Evolutionary conservation across 768 basidiomycete species (phyloP).

Genomic region (Pleurotus platypus): DNA sequence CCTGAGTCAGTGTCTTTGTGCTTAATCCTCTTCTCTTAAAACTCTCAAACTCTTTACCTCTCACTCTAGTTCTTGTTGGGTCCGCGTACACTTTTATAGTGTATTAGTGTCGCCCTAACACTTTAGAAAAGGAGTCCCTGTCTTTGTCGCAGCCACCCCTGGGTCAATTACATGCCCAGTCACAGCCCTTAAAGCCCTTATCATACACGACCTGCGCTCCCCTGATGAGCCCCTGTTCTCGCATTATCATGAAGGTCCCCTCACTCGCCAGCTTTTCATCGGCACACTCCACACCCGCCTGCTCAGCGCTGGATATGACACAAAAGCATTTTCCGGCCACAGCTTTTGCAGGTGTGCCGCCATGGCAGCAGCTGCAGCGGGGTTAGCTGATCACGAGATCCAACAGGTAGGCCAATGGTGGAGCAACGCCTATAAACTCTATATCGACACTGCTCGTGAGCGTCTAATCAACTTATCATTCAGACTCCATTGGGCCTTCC

Average conservation of each 20-base stretch:
- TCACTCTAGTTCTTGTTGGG: too few species aligned
- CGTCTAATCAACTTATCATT: background rate
- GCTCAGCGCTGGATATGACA: background rate
- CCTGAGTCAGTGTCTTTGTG: too few species aligned
- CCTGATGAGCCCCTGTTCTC: background rate
- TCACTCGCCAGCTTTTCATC: background rate
- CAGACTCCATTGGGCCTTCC: background rate
- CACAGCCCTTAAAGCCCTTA: too few species aligned
- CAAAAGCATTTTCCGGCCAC: background rate
- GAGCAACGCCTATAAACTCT: conserved; percentile 8
- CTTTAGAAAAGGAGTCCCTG: background rate
- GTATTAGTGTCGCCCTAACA: too few species aligned
- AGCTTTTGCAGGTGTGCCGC: background rate
- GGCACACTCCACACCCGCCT: background rate
- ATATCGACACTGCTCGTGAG: background rate
- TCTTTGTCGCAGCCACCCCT: conserved; percentile 17
- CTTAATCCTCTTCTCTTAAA: too few species aligned
- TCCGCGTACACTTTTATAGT: too few species aligned
- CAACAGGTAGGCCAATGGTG: conserved; percentile 6
- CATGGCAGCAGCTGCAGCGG: conserved; percentile 1
- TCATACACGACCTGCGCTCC: too few species aligned
- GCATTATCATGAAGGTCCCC: background rate
- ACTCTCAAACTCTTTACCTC: too few species aligned
- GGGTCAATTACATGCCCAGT: conserved; percentile 6
- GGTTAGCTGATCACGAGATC: conserved; percentile 6